phyloP scores from a whole-genome alignment of 2,329 filamentous ascomycete genomes.

The Aspergillus vadensis region DNA sequence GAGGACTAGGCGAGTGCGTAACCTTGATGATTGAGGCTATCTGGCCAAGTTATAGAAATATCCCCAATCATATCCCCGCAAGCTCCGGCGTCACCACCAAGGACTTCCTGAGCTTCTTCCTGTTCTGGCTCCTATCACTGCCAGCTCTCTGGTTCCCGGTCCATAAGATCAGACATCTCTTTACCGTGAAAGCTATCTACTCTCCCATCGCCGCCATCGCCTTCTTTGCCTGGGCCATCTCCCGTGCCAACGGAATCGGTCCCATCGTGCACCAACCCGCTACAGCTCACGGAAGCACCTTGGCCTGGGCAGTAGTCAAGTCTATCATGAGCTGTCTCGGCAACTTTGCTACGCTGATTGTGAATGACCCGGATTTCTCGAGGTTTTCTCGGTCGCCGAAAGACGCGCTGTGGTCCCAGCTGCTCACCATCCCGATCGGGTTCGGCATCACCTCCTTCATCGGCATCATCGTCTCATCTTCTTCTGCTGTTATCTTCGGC shows the following conservation, averaged over 20 bases:
- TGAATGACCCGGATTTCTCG: constrained; percentile 78
- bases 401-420: constrained; percentile 78
- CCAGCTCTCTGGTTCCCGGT: constrained; percentile 89
- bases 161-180: constrained; percentile 83
- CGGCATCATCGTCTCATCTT: constrained; percentile 76
- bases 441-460: constrained; percentile 84
- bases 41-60: constrained; percentile 63
- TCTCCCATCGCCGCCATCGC: constrained; percentile 81
- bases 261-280: constrained; percentile 74
- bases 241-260: constrained; percentile 78
- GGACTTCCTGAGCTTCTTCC: constrained; percentile 77
- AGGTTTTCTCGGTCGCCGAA: constrained; percentile 76
- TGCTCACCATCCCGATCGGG: constrained; percentile 70
- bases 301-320: constrained; percentile 80
- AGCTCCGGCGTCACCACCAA: constrained; percentile 72
- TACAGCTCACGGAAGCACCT: constrained; percentile 63
- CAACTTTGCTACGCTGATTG: constrained; percentile 86
- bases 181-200: constrained; percentile 85
- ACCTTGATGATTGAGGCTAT: constrained; percentile 87
- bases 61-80: constrained; percentile 67
- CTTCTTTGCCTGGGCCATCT: constrained; percentile 85
- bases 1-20: constrained; percentile 66
- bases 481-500: constrained; percentile 63
- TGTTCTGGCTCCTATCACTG: constrained; percentile 80
- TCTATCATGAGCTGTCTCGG: constrained; percentile 87